phyloP scores from a whole-genome alignment of 352 stramenopile species.

The Discostella stelligera region DNA sequence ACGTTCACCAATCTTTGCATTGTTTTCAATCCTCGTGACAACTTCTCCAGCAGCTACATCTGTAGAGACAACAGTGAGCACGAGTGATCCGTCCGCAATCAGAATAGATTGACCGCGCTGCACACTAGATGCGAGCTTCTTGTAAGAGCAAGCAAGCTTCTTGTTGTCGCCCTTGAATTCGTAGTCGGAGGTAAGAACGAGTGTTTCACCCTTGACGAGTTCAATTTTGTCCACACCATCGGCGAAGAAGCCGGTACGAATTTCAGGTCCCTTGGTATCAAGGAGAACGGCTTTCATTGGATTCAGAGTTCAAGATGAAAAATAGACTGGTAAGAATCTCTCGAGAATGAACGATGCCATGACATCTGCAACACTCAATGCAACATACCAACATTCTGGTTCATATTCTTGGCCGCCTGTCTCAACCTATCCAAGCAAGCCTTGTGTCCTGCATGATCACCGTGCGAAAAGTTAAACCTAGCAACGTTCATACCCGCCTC shows the following conservation, averaged over 20 bases:
- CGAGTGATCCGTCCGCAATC: conserved; percentile 91
- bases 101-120: conserved; percentile 90
- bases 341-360: no score
- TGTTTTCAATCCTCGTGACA: conserved; percentile 77
- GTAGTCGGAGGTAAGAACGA: conserved; percentile 82
- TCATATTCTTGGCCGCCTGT: conserved; percentile 68
- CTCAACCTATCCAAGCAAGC: conserved; percentile 83
- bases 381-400: conserved; percentile 86
- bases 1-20: conserved; percentile 88
- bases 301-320: conserved; percentile 4
- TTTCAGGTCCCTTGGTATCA: conserved; percentile 95
- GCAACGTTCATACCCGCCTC: conserved; percentile 92
- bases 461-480: conserved; percentile 99
- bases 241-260: conserved; percentile 81
- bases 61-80: conserved; percentile 86
- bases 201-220: conserved; percentile 69
- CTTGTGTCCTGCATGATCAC: conserved; percentile 89
- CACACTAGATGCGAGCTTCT: conserved; percentile 88
- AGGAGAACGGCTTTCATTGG: conserved; percentile 88
- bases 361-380: no score
- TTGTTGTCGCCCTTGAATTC: conserved; percentile 73
- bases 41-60: conserved; percentile 86
- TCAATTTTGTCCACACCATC: conserved; percentile 76
- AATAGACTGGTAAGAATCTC: not conserved
- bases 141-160: conserved; percentile 92